A percentile compares a stretch with the other conserved stretches of the same genome.
Conservation (phyloP, 805 yeast species). For the Zygosaccharomyces lentus region DNA sequence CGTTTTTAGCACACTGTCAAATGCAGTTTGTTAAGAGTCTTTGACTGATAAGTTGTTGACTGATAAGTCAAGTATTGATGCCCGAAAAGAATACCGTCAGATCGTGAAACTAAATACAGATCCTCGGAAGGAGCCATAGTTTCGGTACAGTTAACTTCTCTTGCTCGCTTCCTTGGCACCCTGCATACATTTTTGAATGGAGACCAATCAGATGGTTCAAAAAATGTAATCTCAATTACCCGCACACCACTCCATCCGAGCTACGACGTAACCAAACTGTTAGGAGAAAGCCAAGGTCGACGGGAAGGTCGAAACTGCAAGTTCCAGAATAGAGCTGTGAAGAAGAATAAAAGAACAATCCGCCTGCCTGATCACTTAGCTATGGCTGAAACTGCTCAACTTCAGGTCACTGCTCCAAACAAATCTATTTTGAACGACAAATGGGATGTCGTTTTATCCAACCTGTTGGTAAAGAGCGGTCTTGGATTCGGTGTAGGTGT, state of each 20-base stretch:
- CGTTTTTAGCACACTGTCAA: too few relatives aligned
- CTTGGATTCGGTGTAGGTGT: slow-evolving; percentile 97
- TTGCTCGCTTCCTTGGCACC: neutral
- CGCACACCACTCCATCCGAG: neutral
- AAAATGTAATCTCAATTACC: slow-evolving; percentile 3
- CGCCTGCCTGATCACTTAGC: neutral
- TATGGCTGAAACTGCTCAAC: slow-evolving; percentile 5
- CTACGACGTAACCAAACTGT: neutral
- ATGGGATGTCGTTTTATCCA: slow-evolving; percentile 96
- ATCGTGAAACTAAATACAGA: too few relatives aligned
- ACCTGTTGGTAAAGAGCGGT: slow-evolving; percentile 90
- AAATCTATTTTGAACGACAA: slow-evolving; percentile 60
- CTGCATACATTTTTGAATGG: neutral
- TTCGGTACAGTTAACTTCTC: neutral
- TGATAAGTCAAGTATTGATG: too few relatives aligned
- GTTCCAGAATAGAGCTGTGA: too few relatives aligned
- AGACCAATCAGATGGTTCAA: slow-evolving; percentile 8
- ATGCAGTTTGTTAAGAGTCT: too few relatives aligned
- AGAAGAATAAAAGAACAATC: neutral
- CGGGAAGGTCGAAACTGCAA: neutral
- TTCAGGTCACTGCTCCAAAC: slow-evolving; percentile 23
- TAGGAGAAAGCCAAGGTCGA: neutral
- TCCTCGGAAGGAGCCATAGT: too few relatives aligned
- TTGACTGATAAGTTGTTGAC: too few relatives aligned
- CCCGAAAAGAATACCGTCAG: too few relatives aligned